These are phyloP conservation scores for Globisporangium nunn DNA, from an alignment of 352 stramenopile genomes.

Conservation along the genomic window DNA sequence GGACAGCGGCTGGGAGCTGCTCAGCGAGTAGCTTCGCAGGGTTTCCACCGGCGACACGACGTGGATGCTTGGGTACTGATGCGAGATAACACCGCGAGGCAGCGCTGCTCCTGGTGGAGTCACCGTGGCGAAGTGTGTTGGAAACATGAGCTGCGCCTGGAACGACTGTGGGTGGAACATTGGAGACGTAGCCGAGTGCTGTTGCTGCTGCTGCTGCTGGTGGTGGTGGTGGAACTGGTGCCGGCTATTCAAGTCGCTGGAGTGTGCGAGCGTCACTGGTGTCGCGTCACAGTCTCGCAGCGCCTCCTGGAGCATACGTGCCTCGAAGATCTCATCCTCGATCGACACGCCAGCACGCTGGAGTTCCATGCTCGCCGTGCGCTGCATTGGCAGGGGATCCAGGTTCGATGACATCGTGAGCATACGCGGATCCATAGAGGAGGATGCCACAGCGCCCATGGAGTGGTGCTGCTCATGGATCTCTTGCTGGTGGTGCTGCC, in stretches of 20 bases:
- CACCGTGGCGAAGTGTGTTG: conserved; percentile 18
- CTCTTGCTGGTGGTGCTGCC: neutral
- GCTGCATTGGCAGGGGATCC: conserved; percentile 7
- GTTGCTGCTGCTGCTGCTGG: conserved; percentile 6
- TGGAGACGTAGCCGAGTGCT: conserved; percentile 5
- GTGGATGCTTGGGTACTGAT: conserved; percentile 5
- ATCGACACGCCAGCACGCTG: conserved; percentile 6
- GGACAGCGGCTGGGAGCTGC: neutral
- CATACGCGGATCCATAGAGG: neutral
- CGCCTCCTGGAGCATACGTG: conserved; percentile 28
- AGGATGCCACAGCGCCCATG: neutral
- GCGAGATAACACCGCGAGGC: conserved; percentile 3
- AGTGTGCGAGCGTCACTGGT: neutral
- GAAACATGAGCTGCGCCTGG: conserved; percentile 12
- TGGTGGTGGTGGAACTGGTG: conserved; percentile 12
- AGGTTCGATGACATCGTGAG: neutral
- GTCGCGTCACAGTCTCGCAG: conserved; percentile 12
- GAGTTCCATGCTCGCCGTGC: neutral
- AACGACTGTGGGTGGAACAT: conserved; percentile 3
- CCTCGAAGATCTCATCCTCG: conserved; percentile 25
- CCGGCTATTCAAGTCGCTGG: conserved; percentile 1
- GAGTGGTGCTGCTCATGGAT: neutral
- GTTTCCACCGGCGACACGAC: conserved; percentile 12
- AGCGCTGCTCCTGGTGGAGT: conserved; percentile 4
- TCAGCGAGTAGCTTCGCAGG: conserved; percentile 7